Conservation (phyloP, 371 early-diverging fungal species). For the Zancudomyces culisetae region DNA sequence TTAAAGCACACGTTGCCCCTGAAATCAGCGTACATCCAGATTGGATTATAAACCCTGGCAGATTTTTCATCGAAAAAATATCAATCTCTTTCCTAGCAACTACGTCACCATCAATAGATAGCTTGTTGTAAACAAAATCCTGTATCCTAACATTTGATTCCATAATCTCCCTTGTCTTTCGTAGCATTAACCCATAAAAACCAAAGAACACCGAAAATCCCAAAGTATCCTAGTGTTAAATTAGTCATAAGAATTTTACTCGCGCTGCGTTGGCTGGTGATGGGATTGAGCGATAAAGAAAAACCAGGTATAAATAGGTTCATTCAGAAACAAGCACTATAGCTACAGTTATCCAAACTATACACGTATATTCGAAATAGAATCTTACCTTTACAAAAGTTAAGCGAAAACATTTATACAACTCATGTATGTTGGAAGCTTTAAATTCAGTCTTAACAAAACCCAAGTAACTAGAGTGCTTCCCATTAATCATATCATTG, state of each 20-base stretch:
- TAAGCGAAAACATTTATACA: constrained; percentile 47
- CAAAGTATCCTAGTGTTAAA: constrained; percentile 47
- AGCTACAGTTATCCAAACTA: too few relatives aligned
- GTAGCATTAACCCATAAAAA: constrained; percentile 41
- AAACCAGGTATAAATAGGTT: too few relatives aligned
- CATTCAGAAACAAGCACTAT: too few relatives aligned
- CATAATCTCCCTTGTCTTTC: background rate
- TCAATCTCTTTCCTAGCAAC: background rate
- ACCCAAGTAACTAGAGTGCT: constrained; percentile 41
- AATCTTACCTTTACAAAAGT: constrained; percentile 27
- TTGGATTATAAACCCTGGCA: constrained; percentile 35
- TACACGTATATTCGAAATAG: too few relatives aligned
- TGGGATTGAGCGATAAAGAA: too few relatives aligned
- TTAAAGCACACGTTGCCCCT: constrained; percentile 48
- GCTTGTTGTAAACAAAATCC: background rate
- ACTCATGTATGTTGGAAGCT: constrained; percentile 37
- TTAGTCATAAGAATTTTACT: too few relatives aligned
- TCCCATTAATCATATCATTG: constrained; percentile 48
- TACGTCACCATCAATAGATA: background rate
- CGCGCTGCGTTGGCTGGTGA: too few relatives aligned
- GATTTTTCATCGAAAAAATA: background rate
- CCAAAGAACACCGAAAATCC: constrained; percentile 60
- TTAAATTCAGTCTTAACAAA: constrained; percentile 42
- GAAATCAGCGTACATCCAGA: constrained; percentile 48
- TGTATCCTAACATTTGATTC: background rate